A percentile compares a stretch with the other conserved stretches of the same genome.
Evolutionary conservation across 768 basidiomycete species (phyloP).

Genomic region (Calocera cornea): DNA sequence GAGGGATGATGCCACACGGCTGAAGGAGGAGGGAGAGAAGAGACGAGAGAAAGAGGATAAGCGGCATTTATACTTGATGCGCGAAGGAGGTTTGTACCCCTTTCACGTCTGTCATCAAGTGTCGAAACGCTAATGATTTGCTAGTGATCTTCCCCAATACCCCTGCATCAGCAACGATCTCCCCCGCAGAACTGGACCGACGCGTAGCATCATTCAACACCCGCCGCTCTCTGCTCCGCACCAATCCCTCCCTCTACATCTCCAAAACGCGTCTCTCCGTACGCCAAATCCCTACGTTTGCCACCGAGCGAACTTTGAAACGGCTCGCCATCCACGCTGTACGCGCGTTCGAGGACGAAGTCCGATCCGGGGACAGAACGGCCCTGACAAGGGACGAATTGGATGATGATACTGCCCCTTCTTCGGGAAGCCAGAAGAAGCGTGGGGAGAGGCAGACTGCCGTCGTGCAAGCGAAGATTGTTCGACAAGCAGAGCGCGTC

Average conservation of each 20-base stretch:
- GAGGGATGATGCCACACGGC: slow-evolving; percentile 69
- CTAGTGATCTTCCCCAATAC: slow-evolving; percentile 83
- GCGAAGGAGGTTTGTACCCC: slow-evolving; percentile 71
- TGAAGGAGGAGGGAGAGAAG: slow-evolving; percentile 79
- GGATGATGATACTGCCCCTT: slow-evolving; percentile 29
- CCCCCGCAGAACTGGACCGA: slow-evolving; percentile 67
- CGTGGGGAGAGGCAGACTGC: slow-evolving; percentile 30
- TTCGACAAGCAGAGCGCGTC: slow-evolving; percentile 77
- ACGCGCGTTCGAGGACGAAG: slow-evolving; percentile 66
- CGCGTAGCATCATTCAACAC: slow-evolving; percentile 77
- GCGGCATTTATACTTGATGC: slow-evolving; percentile 85
- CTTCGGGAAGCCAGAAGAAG: slow-evolving; percentile 21
- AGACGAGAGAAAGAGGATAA: slow-evolving; percentile 83
- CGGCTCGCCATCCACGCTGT: slow-evolving; percentile 72
- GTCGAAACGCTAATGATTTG: neutral
- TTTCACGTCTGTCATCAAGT: neutral
- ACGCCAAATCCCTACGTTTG: slow-evolving; percentile 82
- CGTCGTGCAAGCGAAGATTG: slow-evolving; percentile 85
- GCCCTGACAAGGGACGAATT: slow-evolving; percentile 62
- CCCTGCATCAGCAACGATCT: slow-evolving; percentile 57
- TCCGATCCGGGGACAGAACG: slow-evolving; percentile 45
- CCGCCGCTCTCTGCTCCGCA: slow-evolving; percentile 66
- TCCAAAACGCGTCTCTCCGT: slow-evolving; percentile 89
- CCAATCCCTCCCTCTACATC: slow-evolving; percentile 88
- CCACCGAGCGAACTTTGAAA: slow-evolving; percentile 78